These are phyloP conservation scores for Agrocybe pediades DNA, from an alignment of 768 basidiomycete species.

Conservation along the genomic window DNA sequence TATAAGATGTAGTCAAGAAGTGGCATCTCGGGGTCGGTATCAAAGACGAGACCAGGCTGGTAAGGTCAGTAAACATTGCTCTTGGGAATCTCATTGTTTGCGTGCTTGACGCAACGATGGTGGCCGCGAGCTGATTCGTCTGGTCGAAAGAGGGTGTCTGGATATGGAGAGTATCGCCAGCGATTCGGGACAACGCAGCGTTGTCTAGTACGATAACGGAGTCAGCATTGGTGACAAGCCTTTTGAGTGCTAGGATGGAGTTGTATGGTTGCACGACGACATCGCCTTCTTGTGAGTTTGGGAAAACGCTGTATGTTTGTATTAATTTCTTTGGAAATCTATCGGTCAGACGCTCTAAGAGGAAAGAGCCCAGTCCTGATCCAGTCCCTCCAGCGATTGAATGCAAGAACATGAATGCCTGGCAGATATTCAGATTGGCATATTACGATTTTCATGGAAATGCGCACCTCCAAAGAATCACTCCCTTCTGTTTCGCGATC, in stretches of 20 bases:
- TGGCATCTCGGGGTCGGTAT: conserved; percentile 98
- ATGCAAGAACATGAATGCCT: conserved; percentile 99
- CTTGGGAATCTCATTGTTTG: conserved; percentile 96
- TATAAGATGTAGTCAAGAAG: conserved; percentile 98
- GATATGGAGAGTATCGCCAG: conserved; percentile 87
- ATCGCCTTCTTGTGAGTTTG: conserved; percentile 89
- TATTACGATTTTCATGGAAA: no score
- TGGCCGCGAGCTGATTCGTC: conserved; percentile 91
- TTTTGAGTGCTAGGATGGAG: conserved; percentile 88
- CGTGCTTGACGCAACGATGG: conserved; percentile 97
- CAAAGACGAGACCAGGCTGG: conserved; percentile 93
- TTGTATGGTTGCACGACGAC: conserved; percentile 99
- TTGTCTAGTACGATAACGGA: conserved; percentile 98
- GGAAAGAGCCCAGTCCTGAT: conserved; percentile 96
- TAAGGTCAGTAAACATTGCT: conserved; percentile 99
- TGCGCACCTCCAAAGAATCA: conserved; percentile 12
- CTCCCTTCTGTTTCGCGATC: conserved; percentile 15
- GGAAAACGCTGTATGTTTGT: conserved; percentile 99
- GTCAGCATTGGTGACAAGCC: conserved; percentile 95
- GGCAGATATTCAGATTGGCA: conserved; percentile 48
- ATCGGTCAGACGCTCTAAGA: conserved; percentile 95
- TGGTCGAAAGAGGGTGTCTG: conserved; percentile 90
- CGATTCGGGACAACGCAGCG: conserved; percentile 89
- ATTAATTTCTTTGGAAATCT: conserved; percentile 99
- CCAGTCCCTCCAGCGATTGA: conserved; percentile 99